These are phyloP conservation scores for Carex littledalei DNA, from an alignment of 176 grass and related monocot genomes.

Conservation along the genomic window DNA sequence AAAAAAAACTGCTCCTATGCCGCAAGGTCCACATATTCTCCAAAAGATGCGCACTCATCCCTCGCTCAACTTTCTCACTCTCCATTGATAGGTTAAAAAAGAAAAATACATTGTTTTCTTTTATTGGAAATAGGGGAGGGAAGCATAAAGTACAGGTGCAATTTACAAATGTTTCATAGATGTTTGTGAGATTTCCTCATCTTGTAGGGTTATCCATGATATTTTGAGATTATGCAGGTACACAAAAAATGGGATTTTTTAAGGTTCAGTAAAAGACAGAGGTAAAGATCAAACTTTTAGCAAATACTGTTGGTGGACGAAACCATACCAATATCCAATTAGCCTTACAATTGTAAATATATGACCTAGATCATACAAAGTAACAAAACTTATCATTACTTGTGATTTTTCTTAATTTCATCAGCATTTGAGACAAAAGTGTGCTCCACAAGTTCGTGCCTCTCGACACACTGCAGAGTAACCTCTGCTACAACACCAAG, in stretches of 20 bases:
- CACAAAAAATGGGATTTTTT: background rate
- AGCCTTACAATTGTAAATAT: background rate
- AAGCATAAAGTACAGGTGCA: too few species aligned
- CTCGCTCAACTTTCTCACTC: background rate
- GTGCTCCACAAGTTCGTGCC: conserved; percentile 81
- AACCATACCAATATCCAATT: background rate
- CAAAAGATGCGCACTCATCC: background rate
- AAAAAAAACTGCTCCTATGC: background rate
- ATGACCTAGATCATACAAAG: background rate
- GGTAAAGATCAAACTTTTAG: background rate
- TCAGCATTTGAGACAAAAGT: conserved; percentile 66
- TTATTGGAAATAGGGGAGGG: background rate
- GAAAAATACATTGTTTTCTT: background rate
- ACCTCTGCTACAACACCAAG: conserved; percentile 75
- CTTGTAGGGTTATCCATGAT: background rate
- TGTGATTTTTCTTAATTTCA: conserved; percentile 91
- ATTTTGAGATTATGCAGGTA: background rate
- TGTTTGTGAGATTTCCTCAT: background rate
- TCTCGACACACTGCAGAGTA: conserved; percentile 71
- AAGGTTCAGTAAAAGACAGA: background rate
- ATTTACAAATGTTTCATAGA: background rate
- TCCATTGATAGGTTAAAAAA: background rate
- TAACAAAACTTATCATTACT: conserved; percentile 37
- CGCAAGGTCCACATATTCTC: background rate
- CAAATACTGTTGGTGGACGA: background rate